Evolutionary conservation across 345 rosid species (phyloP), one percentile per base, ranked within the genome.

Genomic region (Ceriops tagal): DNA sequence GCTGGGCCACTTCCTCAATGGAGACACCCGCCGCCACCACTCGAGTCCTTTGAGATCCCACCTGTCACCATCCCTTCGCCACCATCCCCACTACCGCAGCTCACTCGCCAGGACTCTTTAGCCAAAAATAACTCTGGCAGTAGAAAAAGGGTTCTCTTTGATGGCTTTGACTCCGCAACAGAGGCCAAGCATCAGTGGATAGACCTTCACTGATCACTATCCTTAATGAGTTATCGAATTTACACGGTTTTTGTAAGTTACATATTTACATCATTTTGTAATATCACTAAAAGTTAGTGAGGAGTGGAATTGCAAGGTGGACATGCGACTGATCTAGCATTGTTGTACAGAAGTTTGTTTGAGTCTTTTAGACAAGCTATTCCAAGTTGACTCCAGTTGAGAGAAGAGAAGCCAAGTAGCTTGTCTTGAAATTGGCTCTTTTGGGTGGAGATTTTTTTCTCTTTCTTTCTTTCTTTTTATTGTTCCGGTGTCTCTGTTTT

Each of bases 1-100:
- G 99, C 97, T 0, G 99, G 96, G 34, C 97, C 97, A 32, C 83
- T 95, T 43, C 99, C 99, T 62, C 93, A 95, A 73, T 95, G 99
- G 99, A 87, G 84, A 39, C 88, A 92, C 80, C 99, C 99, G 3
- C 99, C 99, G 1, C 99, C 99, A 52, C 95, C 96, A 30, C 90
- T 93, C 0, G 88, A 88, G 51, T 83, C 93, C 67, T 92, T 92
- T 61, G 92, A 88, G 85, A 95, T 95, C 85, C 99, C 99, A 56
- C 96, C 93, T 1, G 97, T 89, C 22, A 84, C 87, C 52, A 84
- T 95, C 62, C 87, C 88, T 46, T 76, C 90, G n/a, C 88, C 91
- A 5, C 76, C 89, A 57, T 73, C 79, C 8, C 82, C 87, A 1
- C 80, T 76, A 5, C 80, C 78, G 4, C 78, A 81, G 59, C 70